phyloP scores from a whole-genome alignment of 805 yeast genomes.

The Saccharomycopsis fodiens region DNA sequence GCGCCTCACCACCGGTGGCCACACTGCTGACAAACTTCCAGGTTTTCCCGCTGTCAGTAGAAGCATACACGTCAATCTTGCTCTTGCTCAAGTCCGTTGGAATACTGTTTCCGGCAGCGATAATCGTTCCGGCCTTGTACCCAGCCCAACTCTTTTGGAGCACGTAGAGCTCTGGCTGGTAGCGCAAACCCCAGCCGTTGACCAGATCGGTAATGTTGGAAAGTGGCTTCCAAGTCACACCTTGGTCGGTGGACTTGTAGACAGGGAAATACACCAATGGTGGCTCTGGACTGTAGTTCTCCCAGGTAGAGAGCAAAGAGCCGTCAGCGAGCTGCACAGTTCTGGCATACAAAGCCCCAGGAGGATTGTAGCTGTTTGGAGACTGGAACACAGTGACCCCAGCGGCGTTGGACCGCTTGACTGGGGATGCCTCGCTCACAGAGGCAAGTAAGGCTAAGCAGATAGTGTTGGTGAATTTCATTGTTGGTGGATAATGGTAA shows the following conservation, averaged over 20 bases:
- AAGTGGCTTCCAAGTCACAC: background rate
- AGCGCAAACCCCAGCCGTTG: background rate
- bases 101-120: background rate
- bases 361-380: background rate
- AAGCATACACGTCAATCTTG: background rate
- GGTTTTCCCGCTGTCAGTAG: background rate
- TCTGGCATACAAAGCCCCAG: background rate
- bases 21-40: background rate
- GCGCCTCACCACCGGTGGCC: background rate
- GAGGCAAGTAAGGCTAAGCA: background rate
- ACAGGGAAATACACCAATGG: slow-evolving; percentile 1
- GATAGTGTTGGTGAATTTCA: background rate
- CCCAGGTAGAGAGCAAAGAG: background rate
- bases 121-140: background rate
- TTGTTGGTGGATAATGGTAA: no score
- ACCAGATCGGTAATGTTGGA: slow-evolving; percentile 1
- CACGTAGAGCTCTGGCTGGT: background rate
- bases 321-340: background rate
- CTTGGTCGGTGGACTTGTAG: background rate
- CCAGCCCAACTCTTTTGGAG: background rate
- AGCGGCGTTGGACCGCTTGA: background rate
- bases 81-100: background rate
- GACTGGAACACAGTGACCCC: background rate
- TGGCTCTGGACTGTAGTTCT: background rate
- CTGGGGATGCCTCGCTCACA: background rate